phyloP scores from a whole-genome alignment of 768 basidiomycete species.

The Pleurotus cornucopiae region DNA sequence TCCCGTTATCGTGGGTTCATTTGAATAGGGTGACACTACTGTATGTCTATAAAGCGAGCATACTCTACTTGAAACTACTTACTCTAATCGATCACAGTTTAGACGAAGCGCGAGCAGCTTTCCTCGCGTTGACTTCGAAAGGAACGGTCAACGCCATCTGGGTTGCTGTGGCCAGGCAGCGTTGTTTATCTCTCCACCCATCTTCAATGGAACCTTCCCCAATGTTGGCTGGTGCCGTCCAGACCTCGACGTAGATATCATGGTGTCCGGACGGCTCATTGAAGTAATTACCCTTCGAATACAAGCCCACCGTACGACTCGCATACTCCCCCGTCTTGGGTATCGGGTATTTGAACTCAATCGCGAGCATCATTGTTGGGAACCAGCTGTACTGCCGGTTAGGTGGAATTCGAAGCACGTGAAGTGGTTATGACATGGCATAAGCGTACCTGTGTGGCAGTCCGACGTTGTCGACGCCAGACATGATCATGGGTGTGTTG shows the following conservation, averaged over 20 bases:
- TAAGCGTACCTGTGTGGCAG: conserved; percentile 25
- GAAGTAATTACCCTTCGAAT: conserved; percentile 47
- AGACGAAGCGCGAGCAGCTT: conserved; percentile 13
- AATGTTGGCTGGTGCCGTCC: conserved; percentile 59
- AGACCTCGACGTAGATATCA: conserved; percentile 56
- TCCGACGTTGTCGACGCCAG: conserved; percentile 37
- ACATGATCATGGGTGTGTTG: conserved; percentile 43
- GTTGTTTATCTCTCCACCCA: conserved; percentile 59
- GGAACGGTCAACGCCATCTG: conserved; percentile 56
- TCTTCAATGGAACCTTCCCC: conserved; percentile 36
- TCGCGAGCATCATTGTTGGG: conserved; percentile 54
- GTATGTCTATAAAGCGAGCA: too few relatives aligned
- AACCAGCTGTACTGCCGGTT: conserved; percentile 42
- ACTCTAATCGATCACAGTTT: too few relatives aligned
- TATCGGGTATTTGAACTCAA: conserved; percentile 63
- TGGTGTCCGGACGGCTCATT: conserved; percentile 54
- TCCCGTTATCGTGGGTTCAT: too few relatives aligned
- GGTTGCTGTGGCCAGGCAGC: conserved; percentile 58
- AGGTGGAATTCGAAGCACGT: conserved; percentile 3
- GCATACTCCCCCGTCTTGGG: conserved; percentile 41
- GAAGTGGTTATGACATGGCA: background rate
- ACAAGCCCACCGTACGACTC: conserved; percentile 52
- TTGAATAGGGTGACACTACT: too few relatives aligned
- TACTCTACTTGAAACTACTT: too few relatives aligned
- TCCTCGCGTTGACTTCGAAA: conserved; percentile 33